These are phyloP conservation scores for Taxawa tesnikishii DNA, from an alignment of 2,329 filamentous ascomycete species.

Conservation along the genomic window DNA sequence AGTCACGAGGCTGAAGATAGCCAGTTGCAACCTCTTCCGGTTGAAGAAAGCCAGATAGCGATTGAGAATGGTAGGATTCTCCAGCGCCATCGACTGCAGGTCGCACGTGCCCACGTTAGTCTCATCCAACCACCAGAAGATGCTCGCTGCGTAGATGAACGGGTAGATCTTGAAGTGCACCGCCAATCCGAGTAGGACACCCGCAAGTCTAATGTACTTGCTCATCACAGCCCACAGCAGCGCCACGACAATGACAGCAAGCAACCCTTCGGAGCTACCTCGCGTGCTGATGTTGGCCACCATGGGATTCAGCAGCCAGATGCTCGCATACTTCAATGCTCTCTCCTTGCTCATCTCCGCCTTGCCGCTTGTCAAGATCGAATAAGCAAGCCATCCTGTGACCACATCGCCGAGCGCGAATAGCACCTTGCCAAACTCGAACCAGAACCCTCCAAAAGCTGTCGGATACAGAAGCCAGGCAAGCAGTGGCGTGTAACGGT, in stretches of 20 bases:
- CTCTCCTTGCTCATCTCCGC: slow-evolving; percentile 26
- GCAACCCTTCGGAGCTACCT: slow-evolving; percentile 81
- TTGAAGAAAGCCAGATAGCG: no score
- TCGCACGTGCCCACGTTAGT: slow-evolving; percentile 18
- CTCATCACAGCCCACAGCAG: slow-evolving; percentile 71
- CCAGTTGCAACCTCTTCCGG: slow-evolving; percentile 41
- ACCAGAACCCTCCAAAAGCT: slow-evolving; percentile 48
- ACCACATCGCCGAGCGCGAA: slow-evolving; percentile 76
- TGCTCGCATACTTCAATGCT: slow-evolving; percentile 65
- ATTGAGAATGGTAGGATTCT: no score
- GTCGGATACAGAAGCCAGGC: slow-evolving; percentile 87
- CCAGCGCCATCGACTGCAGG: neutral
- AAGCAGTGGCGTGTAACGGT: slow-evolving; percentile 89
- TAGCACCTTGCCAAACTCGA: slow-evolving; percentile 75
- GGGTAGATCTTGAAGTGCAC: slow-evolving; percentile 99
- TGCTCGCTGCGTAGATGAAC: slow-evolving; percentile 80
- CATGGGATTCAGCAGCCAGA: slow-evolving; percentile 97
- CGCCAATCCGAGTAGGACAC: slow-evolving; percentile 62
- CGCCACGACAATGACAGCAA: slow-evolving; percentile 73
- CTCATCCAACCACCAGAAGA: slow-evolving; percentile 68
- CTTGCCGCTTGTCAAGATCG: slow-evolving; percentile 30
- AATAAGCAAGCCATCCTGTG: slow-evolving; percentile 66
- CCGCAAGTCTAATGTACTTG: slow-evolving; percentile 52
- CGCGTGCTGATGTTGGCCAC: slow-evolving; percentile 92
- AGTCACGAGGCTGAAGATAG: slow-evolving; percentile 53